Evolutionary conservation across 495 filamentous ascomycete species (phyloP).

Genomic region (Xylona heveae): DNA sequence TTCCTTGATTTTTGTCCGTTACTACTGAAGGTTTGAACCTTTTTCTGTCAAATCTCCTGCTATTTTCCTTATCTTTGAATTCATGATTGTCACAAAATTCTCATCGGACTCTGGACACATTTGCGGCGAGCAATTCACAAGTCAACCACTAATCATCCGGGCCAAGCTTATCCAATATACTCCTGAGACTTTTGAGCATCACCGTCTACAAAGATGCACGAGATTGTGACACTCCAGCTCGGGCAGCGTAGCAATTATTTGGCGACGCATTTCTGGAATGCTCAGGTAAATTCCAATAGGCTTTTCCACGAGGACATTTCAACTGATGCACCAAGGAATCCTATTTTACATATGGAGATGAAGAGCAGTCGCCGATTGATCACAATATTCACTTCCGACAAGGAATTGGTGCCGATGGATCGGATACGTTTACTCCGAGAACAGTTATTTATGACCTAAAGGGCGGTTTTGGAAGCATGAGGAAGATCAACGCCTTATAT

Average conservation of each 20-base stretch:
- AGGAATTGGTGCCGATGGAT: slow-evolving; percentile 60
- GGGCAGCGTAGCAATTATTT: slow-evolving; percentile 86
- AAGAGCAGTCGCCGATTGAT: slow-evolving; percentile 49
- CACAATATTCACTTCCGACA: slow-evolving; percentile 86
- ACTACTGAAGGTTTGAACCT: too few relatives aligned
- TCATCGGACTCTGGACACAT: too few relatives aligned
- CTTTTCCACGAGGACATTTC: background rate
- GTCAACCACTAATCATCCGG: background rate
- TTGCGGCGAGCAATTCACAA: background rate
- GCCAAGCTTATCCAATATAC: too few relatives aligned
- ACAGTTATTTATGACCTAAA: slow-evolving; percentile 92
- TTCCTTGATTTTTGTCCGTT: too few relatives aligned
- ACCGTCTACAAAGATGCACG: slow-evolving; percentile 55
- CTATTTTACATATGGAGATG: slow-evolving; percentile 75
- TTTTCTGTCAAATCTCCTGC: too few relatives aligned
- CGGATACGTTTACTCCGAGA: slow-evolving; percentile 81
- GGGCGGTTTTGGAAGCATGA: slow-evolving; percentile 70
- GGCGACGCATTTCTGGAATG: slow-evolving; percentile 97
- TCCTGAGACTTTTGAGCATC: background rate
- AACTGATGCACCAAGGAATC: slow-evolving; percentile 44
- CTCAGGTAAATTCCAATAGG: slow-evolving; percentile 34
- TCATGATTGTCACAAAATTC: too few relatives aligned
- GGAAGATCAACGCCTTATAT: slow-evolving; percentile 77
- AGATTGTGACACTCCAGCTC: slow-evolving; percentile 85
- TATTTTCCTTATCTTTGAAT: too few relatives aligned